Evolutionary conservation across 1,284 basidiomycete genomes (phyloP).

Genomic region (Peniophora sp.): DNA sequence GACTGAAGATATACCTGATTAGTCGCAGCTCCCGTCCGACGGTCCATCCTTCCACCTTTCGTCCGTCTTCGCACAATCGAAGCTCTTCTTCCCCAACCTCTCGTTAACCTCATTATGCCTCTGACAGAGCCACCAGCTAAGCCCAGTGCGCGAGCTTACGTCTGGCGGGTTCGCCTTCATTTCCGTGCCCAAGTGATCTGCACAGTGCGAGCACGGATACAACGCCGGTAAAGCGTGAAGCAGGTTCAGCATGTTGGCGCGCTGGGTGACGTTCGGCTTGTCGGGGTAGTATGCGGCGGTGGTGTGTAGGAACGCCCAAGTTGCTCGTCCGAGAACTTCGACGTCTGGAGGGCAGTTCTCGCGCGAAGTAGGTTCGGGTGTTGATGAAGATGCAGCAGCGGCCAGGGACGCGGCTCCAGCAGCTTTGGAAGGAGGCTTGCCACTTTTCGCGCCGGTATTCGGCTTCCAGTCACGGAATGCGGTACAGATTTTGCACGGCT

Average conservation of each 20-base stretch:
- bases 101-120: slow-evolving; percentile 88
- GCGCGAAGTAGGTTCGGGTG: slow-evolving; percentile 25
- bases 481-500: slow-evolving; percentile 88
- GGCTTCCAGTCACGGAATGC: slow-evolving; percentile 73
- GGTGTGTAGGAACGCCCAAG: slow-evolving; percentile 94
- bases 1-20: slow-evolving; percentile 10
- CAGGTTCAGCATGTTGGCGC: slow-evolving; percentile 75
- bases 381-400: slow-evolving; percentile 21
- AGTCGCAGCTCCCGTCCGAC: slow-evolving; percentile 82
- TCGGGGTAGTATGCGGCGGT: slow-evolving; percentile 93
- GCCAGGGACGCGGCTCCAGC: slow-evolving; percentile 30
- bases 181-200: slow-evolving; percentile 68
- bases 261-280: slow-evolving; percentile 59
- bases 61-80: slow-evolving; percentile 74
- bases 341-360: slow-evolving; percentile 83
- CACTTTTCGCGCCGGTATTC: slow-evolving; percentile 19
- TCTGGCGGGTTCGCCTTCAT: slow-evolving; percentile 66
- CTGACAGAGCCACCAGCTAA: slow-evolving; percentile 85
- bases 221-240: slow-evolving; percentile 70
- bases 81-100: slow-evolving; percentile 74
- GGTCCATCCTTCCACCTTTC: slow-evolving; percentile 91
- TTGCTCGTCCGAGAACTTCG: slow-evolving; percentile 80
- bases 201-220: slow-evolving; percentile 86
- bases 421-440: slow-evolving; percentile 27
- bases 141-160: slow-evolving; percentile 54